phyloP scores from a whole-genome alignment of 805 yeast species.

The Candida loeiensis region DNA sequence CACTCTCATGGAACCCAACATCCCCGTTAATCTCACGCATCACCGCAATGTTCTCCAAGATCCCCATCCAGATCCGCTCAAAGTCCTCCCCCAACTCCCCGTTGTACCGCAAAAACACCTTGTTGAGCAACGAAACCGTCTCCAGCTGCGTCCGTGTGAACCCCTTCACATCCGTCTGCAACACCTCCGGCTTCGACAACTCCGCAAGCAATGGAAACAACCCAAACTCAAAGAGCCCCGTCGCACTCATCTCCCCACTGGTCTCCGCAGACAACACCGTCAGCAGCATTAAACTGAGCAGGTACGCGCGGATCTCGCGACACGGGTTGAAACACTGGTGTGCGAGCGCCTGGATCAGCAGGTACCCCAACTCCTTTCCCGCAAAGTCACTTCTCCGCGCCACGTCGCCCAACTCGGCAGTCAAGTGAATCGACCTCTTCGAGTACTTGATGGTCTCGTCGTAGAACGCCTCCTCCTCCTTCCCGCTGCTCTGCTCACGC shows the following conservation, averaged over 20 bases:
- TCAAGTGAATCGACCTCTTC: constrained; percentile 57
- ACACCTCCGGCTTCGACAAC: constrained; percentile 59
- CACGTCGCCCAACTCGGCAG: constrained; percentile 46
- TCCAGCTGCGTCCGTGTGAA: constrained; percentile 65
- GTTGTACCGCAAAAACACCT: constrained; percentile 40
- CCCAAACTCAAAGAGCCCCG: constrained; percentile 65
- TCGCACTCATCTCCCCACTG: constrained; percentile 41
- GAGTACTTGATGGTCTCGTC: constrained; percentile 49
- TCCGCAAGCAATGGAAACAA: constrained; percentile 70
- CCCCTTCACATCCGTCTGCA: constrained; percentile 56
- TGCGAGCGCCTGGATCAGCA: constrained; percentile 77
- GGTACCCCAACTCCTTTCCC: constrained; percentile 43
- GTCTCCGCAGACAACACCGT: constrained; percentile 42
- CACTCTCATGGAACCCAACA: constrained; percentile 27
- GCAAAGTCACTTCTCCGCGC: constrained; percentile 31
- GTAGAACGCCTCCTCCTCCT: constrained; percentile 2
- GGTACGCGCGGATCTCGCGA: constrained; percentile 65
- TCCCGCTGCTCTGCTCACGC: constrained; percentile 50
- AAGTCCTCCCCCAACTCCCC: constrained; percentile 24
- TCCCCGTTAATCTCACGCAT: constrained; percentile 22
- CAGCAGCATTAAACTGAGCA: constrained; percentile 57
- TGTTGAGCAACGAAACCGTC: constrained; percentile 64
- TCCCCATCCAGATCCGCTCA: constrained; percentile 31
- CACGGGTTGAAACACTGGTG: constrained; percentile 91
- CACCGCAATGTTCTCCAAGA: constrained; percentile 30